These are phyloP conservation scores for Zelonia costaricensis DNA, from an alignment of 208 protist species.

Conservation along the genomic window DNA sequence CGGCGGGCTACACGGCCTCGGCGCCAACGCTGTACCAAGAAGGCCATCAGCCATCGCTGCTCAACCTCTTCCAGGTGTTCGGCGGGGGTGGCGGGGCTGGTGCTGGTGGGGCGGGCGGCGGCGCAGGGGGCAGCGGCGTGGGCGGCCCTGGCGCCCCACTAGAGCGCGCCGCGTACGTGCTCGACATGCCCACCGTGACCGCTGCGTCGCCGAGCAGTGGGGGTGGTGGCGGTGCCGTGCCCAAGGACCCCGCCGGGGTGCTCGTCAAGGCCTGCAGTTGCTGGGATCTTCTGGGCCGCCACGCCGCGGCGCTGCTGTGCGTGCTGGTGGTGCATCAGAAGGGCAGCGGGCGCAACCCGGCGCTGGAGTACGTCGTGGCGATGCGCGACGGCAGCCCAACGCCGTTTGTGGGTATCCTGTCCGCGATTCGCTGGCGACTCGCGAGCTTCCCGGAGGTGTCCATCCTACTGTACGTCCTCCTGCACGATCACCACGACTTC, in stretches of 20 bases:
- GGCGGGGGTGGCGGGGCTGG: constrained; percentile 15
- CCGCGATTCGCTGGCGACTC: constrained; percentile 36
- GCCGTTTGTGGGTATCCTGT: constrained; percentile 44
- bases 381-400: constrained; percentile 31
- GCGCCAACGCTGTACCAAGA: constrained; percentile 45
- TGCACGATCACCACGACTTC: constrained; percentile 73
- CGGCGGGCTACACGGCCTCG: constrained; percentile 4
- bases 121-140: not conserved
- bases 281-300: constrained; percentile 45
- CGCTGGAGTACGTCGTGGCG: constrained; percentile 41
- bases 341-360: constrained; percentile 56
- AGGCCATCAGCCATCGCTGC: constrained; percentile 33
- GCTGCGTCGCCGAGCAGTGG: not conserved
- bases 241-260: constrained; percentile 22
- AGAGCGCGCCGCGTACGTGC: constrained; percentile 6
- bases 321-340: constrained; percentile 70
- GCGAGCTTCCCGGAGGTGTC: constrained; percentile 48
- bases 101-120: constrained; percentile 3
- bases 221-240: not conserved
- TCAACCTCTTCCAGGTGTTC: constrained; percentile 46
- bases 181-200: constrained; percentile 9
- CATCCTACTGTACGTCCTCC: constrained; percentile 70
- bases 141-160: not conserved
- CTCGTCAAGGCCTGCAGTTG: constrained; percentile 33
- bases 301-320: constrained; percentile 60